Evolutionary conservation across 2,329 filamentous ascomycete species (phyloP).

Genomic region (Chrysosphaeria jannelii): DNA sequence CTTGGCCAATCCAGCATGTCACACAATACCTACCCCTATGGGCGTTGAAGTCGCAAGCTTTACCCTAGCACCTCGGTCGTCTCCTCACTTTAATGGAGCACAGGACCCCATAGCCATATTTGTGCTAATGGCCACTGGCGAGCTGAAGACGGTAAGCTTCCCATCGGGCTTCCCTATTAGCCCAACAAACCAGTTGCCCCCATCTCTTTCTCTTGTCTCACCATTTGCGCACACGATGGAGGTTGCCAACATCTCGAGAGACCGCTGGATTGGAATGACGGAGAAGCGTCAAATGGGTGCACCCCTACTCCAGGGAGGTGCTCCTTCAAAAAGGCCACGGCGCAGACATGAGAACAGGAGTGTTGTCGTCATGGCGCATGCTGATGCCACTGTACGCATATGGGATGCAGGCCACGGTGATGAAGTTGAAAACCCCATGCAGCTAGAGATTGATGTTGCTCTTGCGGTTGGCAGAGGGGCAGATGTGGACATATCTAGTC

Average conservation of each 20-base stretch:
- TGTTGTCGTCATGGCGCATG: conserved; percentile 62
- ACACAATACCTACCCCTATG: conserved; percentile 42
- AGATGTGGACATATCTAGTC: conserved; percentile 44
- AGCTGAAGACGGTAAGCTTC: conserved; percentile 71
- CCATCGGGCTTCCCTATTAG: conserved; percentile 74
- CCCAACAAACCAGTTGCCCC: conserved; percentile 75
- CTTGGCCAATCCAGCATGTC: conserved; percentile 45
- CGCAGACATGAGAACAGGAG: conserved; percentile 61
- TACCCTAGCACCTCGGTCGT: conserved; percentile 50
- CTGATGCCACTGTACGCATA: conserved; percentile 66
- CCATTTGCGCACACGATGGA: conserved; percentile 53
- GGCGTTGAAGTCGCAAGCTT: conserved; percentile 55
- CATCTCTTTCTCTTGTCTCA: conserved; percentile 65
- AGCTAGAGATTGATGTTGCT: conserved; percentile 66
- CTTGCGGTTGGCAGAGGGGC: conserved; percentile 54
- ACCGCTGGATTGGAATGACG: conserved; percentile 69
- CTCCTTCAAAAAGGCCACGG: conserved; percentile 34
- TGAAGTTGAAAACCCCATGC: conserved; percentile 60
- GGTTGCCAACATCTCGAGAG: conserved; percentile 45
- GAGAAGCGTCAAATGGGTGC: conserved; percentile 59
- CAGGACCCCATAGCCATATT: conserved; percentile 78
- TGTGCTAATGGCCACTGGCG: conserved; percentile 53
- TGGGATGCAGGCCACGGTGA: conserved; percentile 87
- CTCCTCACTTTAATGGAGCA: conserved; percentile 62
- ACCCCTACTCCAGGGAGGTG: conserved; percentile 48